Conservation (phyloP, 2,329 filamentous ascomycete genomes). For the Fusarium sterilihyphosum region DNA sequence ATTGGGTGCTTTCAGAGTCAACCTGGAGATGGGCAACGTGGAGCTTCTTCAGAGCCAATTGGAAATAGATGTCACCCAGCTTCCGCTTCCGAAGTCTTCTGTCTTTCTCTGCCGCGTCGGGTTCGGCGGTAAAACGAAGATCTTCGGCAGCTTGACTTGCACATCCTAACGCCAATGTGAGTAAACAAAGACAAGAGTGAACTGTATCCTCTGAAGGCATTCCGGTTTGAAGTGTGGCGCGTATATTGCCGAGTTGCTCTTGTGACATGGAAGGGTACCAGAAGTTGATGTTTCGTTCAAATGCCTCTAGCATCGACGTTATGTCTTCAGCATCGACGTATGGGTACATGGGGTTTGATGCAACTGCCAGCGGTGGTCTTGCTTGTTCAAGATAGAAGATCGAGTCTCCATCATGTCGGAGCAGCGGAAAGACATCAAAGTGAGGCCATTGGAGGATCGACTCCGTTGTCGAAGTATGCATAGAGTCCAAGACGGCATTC, state of each 20-base stretch:
- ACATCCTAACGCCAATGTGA: slow-evolving; percentile 60
- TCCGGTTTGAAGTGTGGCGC: slow-evolving; percentile 46
- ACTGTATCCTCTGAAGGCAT: slow-evolving; percentile 51
- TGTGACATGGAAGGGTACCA: slow-evolving; percentile 63
- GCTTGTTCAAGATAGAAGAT: slow-evolving; percentile 60
- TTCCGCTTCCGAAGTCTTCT: slow-evolving; percentile 46
- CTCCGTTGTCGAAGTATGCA: slow-evolving; percentile 62
- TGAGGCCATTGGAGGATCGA: slow-evolving; percentile 62
- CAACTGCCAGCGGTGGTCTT: slow-evolving; percentile 49
- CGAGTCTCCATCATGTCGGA: slow-evolving; percentile 55
- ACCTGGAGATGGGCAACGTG: slow-evolving; percentile 58
- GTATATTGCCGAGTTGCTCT: slow-evolving; percentile 48
- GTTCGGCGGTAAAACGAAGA: slow-evolving; percentile 27
- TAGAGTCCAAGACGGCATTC: slow-evolving; percentile 60
- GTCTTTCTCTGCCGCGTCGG: slow-evolving; percentile 44
- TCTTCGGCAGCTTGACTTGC: slow-evolving; percentile 53
- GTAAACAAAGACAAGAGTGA: slow-evolving; percentile 54
- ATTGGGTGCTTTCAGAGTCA: slow-evolving; percentile 58
- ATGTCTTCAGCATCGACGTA: slow-evolving; percentile 55
- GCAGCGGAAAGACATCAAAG: slow-evolving; percentile 56
- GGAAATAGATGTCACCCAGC: slow-evolving; percentile 57
- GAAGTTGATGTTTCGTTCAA: slow-evolving; percentile 60
- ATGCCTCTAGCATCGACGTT: slow-evolving; percentile 53
- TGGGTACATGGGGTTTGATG: slow-evolving; percentile 51
- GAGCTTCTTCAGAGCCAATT: slow-evolving; percentile 57